Conservation (phyloP, 495 filamentous ascomycete genomes). For the Neurospora terricola region DNA sequence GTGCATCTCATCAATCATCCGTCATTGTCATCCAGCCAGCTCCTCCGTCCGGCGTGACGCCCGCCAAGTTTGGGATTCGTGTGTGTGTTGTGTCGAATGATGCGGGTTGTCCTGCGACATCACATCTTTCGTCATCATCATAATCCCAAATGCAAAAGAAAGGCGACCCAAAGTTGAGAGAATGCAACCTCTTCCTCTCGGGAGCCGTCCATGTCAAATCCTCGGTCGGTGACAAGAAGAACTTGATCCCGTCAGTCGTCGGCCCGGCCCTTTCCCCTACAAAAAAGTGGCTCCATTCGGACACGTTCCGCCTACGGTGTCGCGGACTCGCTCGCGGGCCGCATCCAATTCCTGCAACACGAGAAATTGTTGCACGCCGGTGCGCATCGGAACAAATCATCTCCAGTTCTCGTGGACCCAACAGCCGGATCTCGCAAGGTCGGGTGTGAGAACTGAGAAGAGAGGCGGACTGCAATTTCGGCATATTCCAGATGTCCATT, state of each 20-base stretch:
- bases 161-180: background rate
- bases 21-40: background rate
- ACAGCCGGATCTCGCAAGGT: background rate
- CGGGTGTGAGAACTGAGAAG: background rate
- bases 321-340: background rate
- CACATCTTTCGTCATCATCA: background rate
- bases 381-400: background rate
- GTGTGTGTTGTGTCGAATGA: background rate
- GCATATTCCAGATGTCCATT: background rate
- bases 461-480: background rate
- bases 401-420: background rate
- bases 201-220: background rate
- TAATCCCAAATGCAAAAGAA: background rate
- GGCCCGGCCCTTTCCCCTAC: background rate
- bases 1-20: background rate
- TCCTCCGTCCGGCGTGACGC: background rate
- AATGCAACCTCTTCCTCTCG: background rate
- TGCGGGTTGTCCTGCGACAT: background rate
- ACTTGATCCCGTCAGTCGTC: background rate
- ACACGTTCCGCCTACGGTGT: background rate
- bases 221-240: background rate
- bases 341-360: background rate
- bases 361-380: background rate
- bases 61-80: background rate
- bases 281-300: background rate